Percentiles rank a stretch among this genome's conserved stretches.
Conservation (phyloP, 2,329 filamentous ascomycete genomes). For the Diaporthe capsici region DNA sequence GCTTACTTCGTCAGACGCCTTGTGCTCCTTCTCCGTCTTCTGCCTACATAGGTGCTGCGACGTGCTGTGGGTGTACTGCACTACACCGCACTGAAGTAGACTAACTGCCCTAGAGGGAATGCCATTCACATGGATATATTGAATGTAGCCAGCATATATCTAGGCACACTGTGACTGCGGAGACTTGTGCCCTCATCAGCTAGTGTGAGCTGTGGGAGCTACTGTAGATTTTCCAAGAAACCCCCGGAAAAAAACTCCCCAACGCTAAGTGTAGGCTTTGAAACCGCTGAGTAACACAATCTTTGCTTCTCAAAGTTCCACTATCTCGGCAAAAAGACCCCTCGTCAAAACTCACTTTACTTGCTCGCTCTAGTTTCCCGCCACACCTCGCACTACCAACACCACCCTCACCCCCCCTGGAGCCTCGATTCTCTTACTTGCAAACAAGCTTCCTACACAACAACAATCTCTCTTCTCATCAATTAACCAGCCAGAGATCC, state of each 20-base stretch:
- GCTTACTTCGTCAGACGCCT: neutral
- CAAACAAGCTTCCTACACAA: slow-evolving; percentile 11
- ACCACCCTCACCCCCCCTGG: neutral
- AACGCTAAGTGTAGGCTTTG: slow-evolving; percentile 24
- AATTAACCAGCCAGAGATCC: neutral
- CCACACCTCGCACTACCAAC: slow-evolving; percentile 1
- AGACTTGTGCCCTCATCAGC: neutral
- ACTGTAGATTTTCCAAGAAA: neutral
- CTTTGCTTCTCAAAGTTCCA: slow-evolving; percentile 38
- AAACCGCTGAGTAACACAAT: slow-evolving; percentile 35
- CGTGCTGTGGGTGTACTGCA: neutral
- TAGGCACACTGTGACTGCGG: neutral
- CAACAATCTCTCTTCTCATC: slow-evolving; percentile 16
- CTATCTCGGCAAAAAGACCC: slow-evolving; percentile 30
- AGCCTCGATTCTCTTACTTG: neutral
- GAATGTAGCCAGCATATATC: neutral
- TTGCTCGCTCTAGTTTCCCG: neutral
- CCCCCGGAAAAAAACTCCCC: neutral
- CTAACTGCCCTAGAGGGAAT: neutral
- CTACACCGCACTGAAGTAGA: neutral
- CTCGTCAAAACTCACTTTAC: slow-evolving; percentile 21
- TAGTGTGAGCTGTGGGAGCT: neutral
- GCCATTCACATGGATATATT: neutral
- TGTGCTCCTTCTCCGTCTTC: neutral
- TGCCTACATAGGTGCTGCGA: no score